Evolutionary conservation across 2,329 filamentous ascomycete genomes (phyloP), one percentile per base, ranked within the genome.

Genomic region (Penicillium sp.): DNA sequence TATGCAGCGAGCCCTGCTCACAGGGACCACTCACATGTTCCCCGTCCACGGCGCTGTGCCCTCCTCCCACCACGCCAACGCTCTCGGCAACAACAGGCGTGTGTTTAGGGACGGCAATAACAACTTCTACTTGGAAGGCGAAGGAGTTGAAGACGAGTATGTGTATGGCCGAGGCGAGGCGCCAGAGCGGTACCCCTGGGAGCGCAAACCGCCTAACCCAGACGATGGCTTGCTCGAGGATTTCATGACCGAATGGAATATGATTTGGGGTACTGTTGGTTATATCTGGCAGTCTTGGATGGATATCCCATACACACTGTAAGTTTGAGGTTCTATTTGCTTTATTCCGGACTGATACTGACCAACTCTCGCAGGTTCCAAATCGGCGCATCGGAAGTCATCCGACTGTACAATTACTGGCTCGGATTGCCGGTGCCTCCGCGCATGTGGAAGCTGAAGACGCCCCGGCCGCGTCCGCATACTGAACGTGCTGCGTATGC

Each of bases 221-320:
- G 68, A 79, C 32, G 76, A 77, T 43, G 79, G 81, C 0, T 1
- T 87, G 1, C 70, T 72, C 46, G 86, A 92, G 22, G 75, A 80
- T 7, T 79, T 93, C 59, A 77, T 79, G 62, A 73, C 81, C 0
- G 93, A 97, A 73, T 72, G 88, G 31, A 72, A 76, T 5, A 75
- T 85, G 16, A 81, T 96, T 13, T 83, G 79, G 67, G 79, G 80
- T 56, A 86, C 86, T 0, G 79, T 84, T 46, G 81, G 83, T 63
- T 85, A 86, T 64, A 85, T 97, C 2, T 24, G 94, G 9, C 80
- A 73, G 61, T 83, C 84, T 57, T 99, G 91, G 90, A 53, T 86
- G 6, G 76, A 80, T 22, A 78, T 92, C 46, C 92, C 92, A 0
- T 79, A 74, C 44, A 82, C 82, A 59, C 55, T 89, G 89, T 94